phyloP scores from a whole-genome alignment of 257 asterid species.

The Nyctanthes arbortristis region DNA sequence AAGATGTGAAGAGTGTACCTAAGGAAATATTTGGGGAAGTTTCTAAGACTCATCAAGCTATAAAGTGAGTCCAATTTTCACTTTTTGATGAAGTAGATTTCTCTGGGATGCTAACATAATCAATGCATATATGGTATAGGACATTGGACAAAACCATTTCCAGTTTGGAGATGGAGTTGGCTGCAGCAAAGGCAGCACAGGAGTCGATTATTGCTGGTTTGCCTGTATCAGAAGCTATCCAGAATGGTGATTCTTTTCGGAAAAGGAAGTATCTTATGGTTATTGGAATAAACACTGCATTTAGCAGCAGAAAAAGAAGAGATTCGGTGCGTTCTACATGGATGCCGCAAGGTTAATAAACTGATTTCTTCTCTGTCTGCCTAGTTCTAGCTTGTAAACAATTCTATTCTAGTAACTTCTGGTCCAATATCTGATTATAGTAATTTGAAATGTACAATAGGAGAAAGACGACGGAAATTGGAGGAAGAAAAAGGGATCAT shows the following conservation, averaged over 20 bases:
- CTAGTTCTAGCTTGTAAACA: neutral
- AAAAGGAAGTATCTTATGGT: constrained; percentile 74
- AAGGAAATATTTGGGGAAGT: constrained; percentile 56
- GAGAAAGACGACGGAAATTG: constrained; percentile 60
- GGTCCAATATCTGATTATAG: constrained; percentile 16
- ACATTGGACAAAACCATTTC: constrained; percentile 79
- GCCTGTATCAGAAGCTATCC: constrained; percentile 58
- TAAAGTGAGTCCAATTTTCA: constrained; percentile 47
- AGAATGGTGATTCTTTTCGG: constrained; percentile 30
- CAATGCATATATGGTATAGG: constrained; percentile 33
- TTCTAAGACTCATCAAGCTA: constrained; percentile 53
- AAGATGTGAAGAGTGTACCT: constrained; percentile 49
- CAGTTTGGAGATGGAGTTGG: constrained; percentile 77
- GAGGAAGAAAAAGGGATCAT: constrained; percentile 81
- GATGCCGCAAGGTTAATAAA: constrained; percentile 85
- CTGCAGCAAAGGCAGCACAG: constrained; percentile 80
- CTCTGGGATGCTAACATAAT: neutral
- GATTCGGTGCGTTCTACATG: constrained; percentile 91
- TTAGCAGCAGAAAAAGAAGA: constrained; percentile 88
- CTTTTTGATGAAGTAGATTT: neutral
- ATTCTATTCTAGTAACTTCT: neutral
- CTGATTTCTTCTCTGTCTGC: neutral
- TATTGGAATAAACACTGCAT: constrained; percentile 83
- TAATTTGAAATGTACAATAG: constrained; percentile 34
- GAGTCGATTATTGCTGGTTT: constrained; percentile 69